Base-by-base conservation (phyloP, 1,284 basidiomycete genomes). In the Malassezia brasiliensis region DNA sequence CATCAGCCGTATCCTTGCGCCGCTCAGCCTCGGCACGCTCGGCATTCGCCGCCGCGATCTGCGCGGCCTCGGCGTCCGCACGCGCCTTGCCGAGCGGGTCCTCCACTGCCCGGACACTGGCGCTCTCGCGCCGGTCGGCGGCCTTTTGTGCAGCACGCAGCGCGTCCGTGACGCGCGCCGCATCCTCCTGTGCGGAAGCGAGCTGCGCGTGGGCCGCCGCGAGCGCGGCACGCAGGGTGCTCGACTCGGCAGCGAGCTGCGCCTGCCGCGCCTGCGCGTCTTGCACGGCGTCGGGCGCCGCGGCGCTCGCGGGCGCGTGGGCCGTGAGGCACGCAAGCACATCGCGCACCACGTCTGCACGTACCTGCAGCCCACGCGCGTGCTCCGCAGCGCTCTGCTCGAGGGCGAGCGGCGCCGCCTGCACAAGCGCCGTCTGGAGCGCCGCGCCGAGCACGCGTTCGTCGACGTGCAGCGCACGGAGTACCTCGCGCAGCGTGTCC, bases 401-500 rank as follows among this genome's bases (percentile, higher is more conserved):
- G 17, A 47, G 45, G 2, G 45, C 31, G 4, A 60, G 39, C 15
- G 53, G 50, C 15, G 28, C 40, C 1, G 37, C 28, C n/a, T 15
- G 5, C 8, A 34, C 34, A 1, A 52, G 35, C 22, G 45, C 59
- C 32, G 19, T 53, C 37, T 28, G 51, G 35, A 10, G 52, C 47
- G 25, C 39, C 15, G 36, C 49, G 22, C 56, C 50, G 6, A 56
- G 41, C 46, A 60, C 51, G 31, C 54, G 60, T 37, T 63, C 63
- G 40, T 59, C 54, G 37, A 66, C 39, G 22, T 52, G 56, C 5
- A 61, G 52, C 12, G 61, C 44, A 22, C 53, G 41, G 10, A 65
- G 49, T 36, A 61, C 52, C 37, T 64, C 51, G 28, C 56, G 53
- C 12, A 68, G 44, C 19, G 57, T 22, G 31, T 53, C 57, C 67